A percentile compares a stretch with the other conserved stretches of the same genome.
Conservation (phyloP, 2,329 filamentous ascomycete species). For the Diaporthe ampelina region DNA sequence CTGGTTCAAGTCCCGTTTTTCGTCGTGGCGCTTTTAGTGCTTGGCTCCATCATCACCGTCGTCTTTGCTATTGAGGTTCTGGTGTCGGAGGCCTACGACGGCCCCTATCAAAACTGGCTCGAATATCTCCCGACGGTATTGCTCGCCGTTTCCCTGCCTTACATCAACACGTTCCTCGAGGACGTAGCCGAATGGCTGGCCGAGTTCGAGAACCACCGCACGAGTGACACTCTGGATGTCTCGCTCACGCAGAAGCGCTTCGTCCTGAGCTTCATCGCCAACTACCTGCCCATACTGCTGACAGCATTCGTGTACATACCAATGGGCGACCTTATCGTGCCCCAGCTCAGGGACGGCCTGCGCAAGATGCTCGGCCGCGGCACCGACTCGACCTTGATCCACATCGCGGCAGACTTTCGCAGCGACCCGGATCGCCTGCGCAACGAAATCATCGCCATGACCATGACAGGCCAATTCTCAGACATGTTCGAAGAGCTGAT, state of each 20-base stretch:
- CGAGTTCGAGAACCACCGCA: conserved; percentile 82
- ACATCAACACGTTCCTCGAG: conserved; percentile 74
- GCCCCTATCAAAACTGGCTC: conserved; percentile 75
- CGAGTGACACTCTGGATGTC: conserved; percentile 75
- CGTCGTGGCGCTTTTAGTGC: conserved; percentile 66
- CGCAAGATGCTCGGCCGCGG: conserved; percentile 18
- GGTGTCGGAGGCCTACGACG: conserved; percentile 80
- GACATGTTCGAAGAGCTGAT: conserved; percentile 81
- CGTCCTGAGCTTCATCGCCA: conserved; percentile 84
- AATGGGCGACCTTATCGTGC: conserved; percentile 74
- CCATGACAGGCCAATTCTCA: conserved; percentile 79
- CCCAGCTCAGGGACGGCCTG: conserved; percentile 66
- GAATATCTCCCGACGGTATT: conserved; percentile 81
- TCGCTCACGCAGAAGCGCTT: conserved; percentile 82
- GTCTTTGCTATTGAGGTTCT: conserved; percentile 83
- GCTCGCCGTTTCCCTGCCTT: conserved; percentile 75
- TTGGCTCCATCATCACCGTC: conserved; percentile 76
- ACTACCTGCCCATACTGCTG: conserved; percentile 81
- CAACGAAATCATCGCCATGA: conserved; percentile 82
- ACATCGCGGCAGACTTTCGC: conserved; percentile 70
- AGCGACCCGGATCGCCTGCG: conserved; percentile 76
- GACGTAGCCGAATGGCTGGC: conserved; percentile 73
- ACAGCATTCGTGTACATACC: conserved; percentile 87
- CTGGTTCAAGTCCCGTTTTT: conserved; percentile 79
- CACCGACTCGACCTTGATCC: conserved; percentile 58